Percentiles rank a stretch among this genome's conserved stretches.
phyloP scores from a whole-genome alignment of 129 eudicot species.

The Centaurea solstitialis region DNA sequence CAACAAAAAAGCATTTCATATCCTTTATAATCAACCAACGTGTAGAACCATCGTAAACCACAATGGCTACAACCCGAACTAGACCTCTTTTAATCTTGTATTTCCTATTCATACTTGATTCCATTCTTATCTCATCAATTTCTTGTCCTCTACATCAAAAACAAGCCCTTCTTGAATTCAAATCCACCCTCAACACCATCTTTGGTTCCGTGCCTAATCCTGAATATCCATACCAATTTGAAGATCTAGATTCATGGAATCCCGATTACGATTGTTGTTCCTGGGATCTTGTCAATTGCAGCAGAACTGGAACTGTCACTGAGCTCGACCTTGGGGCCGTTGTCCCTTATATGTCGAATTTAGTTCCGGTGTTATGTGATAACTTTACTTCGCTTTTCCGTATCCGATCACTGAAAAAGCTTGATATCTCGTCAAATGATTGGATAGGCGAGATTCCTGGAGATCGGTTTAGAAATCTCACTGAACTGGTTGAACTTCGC shows the following conservation, averaged over 20 bases:
- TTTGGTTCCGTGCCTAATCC: too few species aligned
- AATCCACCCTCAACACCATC: too few species aligned
- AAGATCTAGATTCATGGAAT: constrained; percentile 28
- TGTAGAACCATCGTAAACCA: too few species aligned
- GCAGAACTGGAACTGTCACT: background rate
- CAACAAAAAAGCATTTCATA: too few species aligned
- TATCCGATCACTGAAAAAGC: constrained; percentile 16
- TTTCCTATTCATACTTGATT: too few species aligned
- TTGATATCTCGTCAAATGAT: constrained; percentile 29
- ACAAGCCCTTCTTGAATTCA: too few species aligned
- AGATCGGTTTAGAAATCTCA: constrained; percentile 33
- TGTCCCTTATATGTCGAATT: background rate
- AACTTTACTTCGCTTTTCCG: constrained; percentile 34
- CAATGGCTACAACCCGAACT: too few species aligned
- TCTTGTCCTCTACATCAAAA: too few species aligned
- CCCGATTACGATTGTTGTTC: constrained; percentile 34
- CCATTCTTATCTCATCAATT: too few species aligned
- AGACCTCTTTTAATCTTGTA: too few species aligned
- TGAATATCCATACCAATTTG: too few species aligned
- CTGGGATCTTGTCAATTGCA: constrained; percentile 35
- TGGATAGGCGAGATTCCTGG: constrained; percentile 21
- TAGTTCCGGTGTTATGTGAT: background rate
- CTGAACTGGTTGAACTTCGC: constrained; percentile 25
- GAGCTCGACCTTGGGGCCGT: constrained; percentile 17
- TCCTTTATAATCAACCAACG: too few species aligned